phyloP scores from a whole-genome alignment of 2,329 filamentous ascomycete genomes.

The Pestalotiopsis sp. region DNA sequence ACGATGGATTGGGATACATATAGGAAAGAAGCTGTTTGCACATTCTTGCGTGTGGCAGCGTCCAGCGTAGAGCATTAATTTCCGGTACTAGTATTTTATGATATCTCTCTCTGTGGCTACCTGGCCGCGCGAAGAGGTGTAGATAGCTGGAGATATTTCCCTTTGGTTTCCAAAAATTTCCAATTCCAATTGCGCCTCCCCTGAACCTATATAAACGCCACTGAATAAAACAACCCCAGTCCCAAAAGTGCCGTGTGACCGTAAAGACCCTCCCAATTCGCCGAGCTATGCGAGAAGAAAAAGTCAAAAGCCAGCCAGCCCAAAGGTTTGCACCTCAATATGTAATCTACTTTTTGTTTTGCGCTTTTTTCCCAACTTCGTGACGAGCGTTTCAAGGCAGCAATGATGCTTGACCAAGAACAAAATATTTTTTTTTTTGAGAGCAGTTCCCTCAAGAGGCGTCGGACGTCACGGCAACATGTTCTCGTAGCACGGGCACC shows the following conservation, averaged over 20 bases:
- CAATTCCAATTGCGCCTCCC: neutral
- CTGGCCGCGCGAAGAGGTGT: neutral
- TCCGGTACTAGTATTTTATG: neutral
- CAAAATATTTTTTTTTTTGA: neutral
- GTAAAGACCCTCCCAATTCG: neutral
- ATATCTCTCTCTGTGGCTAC: neutral
- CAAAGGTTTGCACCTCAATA: conserved; percentile 3
- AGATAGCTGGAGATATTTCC: neutral
- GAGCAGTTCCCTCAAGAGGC: neutral
- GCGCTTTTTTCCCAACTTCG: neutral
- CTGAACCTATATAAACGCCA: neutral
- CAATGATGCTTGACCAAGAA: neutral
- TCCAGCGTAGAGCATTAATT: neutral
- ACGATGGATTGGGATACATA: neutral
- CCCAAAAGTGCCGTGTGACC: neutral
- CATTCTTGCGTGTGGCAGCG: neutral
- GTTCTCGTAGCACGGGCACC: neutral
- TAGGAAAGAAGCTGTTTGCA: neutral
- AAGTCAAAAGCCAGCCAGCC: neutral
- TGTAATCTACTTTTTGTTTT: neutral
- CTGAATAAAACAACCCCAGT: neutral
- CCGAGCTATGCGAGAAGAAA: conserved; percentile 1
- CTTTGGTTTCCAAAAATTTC: neutral
- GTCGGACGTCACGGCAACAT: neutral
- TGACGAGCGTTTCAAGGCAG: neutral